A percentile compares a stretch with the other conserved stretches of the same genome.
Evolutionary conservation across 805 yeast genomes (phyloP).

Genomic region (Torulaspora microellipsoides): DNA sequence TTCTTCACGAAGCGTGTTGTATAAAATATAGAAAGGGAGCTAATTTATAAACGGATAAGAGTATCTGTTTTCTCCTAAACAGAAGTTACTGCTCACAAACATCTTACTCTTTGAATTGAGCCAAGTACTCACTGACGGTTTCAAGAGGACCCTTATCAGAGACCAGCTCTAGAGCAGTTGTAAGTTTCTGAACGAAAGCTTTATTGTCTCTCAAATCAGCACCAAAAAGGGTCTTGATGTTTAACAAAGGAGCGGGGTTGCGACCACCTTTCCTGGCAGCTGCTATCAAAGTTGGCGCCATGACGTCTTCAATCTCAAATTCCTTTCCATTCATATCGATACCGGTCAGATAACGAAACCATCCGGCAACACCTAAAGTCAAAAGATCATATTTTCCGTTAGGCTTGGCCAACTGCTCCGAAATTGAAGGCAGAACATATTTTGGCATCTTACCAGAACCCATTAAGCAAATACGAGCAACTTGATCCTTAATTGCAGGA

Average conservation of each 20-base stretch:
- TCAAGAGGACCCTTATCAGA: slow-evolving; percentile 7
- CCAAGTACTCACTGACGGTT: slow-evolving; percentile 1
- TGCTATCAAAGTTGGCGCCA: slow-evolving; percentile 3
- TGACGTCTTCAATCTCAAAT: slow-evolving; percentile 6
- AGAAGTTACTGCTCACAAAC: too few relatives aligned
- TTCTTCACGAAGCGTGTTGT: too few relatives aligned
- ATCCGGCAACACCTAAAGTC: slow-evolving; percentile 9
- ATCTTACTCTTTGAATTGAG: too few relatives aligned
- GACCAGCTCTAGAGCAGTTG: background rate
- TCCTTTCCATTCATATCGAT: slow-evolving; percentile 4
- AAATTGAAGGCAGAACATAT: slow-evolving; percentile 10
- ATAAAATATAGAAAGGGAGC: too few relatives aligned
- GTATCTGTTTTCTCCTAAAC: too few relatives aligned
- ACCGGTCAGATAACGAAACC: slow-evolving; percentile 12
- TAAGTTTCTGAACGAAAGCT: slow-evolving; percentile 2
- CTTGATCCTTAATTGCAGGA: slow-evolving; percentile 9
- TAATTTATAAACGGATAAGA: too few relatives aligned
- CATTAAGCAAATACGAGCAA: slow-evolving; percentile 10
- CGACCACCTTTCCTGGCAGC: slow-evolving; percentile 8
- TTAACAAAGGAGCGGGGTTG: slow-evolving; percentile 3
- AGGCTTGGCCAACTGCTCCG: slow-evolving; percentile 5
- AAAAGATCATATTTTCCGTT: slow-evolving; percentile 3
- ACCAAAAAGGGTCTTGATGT: slow-evolving; percentile 2
- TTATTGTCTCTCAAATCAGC: slow-evolving; percentile 4
- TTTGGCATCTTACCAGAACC: slow-evolving; percentile 13